phyloP scores from a whole-genome alignment of 768 basidiomycete genomes.

The Suillus weaverae region DNA sequence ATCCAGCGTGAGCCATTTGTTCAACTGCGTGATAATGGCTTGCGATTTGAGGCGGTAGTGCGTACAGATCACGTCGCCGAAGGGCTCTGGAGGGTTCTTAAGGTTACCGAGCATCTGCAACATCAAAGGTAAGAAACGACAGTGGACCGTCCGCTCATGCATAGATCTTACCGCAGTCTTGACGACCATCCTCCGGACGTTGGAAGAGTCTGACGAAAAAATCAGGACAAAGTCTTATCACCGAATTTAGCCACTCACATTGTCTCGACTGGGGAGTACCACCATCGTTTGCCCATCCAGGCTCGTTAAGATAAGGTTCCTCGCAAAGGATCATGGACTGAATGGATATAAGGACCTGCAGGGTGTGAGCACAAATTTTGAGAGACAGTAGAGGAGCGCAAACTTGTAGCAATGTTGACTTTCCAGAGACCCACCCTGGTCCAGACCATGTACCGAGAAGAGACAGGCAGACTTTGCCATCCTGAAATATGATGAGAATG shows the following conservation, averaged over 20 bases:
- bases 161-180: conserved; percentile 67
- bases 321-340: conserved; percentile 97
- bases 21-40: conserved; percentile 68
- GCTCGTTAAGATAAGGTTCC: conserved; percentile 90
- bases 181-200: conserved; percentile 90
- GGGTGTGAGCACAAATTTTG: background rate
- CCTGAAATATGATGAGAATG: conserved; percentile 40
- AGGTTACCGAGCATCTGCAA: conserved; percentile 81
- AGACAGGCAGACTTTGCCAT: conserved; percentile 93
- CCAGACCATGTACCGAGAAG: conserved; percentile 91
- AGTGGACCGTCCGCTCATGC: conserved; percentile 4
- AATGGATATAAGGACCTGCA: conserved; percentile 82
- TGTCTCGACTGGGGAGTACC: conserved; percentile 76
- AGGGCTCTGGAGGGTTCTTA: conserved; percentile 81
- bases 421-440: conserved; percentile 91
- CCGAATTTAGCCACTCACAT: conserved; percentile 49
- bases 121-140: conserved; percentile 9
- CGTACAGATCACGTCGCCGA: conserved; percentile 82
- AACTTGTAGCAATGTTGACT: conserved; percentile 86
- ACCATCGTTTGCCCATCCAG: conserved; percentile 75
- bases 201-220: conserved; percentile 70
- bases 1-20: conserved; percentile 74
- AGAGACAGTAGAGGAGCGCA: conserved; percentile 15
- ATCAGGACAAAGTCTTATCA: conserved; percentile 13
- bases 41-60: conserved; percentile 87